Evolutionary conservation across 805 yeast genomes (phyloP).

Genomic region (Saturnispora kantuleensis): DNA sequence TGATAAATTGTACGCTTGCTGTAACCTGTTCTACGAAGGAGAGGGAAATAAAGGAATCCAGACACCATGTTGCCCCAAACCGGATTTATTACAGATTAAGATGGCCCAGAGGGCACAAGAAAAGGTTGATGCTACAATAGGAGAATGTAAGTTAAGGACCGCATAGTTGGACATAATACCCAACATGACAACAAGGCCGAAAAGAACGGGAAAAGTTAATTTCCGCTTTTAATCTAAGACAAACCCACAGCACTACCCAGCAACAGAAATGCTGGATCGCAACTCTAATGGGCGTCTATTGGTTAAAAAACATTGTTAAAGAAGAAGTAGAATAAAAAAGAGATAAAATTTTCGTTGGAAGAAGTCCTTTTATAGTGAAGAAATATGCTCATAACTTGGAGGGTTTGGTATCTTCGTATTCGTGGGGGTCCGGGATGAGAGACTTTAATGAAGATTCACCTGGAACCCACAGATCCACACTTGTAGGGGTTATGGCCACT

Average conservation of each 20-base stretch:
- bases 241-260: constrained; percentile 80
- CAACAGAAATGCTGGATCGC: constrained; percentile 45
- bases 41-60: constrained; percentile 45
- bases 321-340: constrained; percentile 12
- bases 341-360: neutral
- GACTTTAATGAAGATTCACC: constrained; percentile 41
- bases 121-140: constrained; percentile 43
- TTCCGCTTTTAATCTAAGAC: constrained; percentile 55
- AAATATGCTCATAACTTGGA: neutral
- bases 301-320: constrained; percentile 22
- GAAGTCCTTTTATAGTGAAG: constrained; percentile 9
- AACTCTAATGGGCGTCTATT: constrained; percentile 83
- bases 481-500: constrained; percentile 45
- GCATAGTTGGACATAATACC: constrained; percentile 38
- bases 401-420: constrained; percentile 34
- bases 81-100: constrained; percentile 51
- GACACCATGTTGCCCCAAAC: constrained; percentile 73
- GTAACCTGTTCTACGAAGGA: constrained; percentile 51
- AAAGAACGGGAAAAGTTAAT: constrained; percentile 26
- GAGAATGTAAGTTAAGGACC: constrained; percentile 48
- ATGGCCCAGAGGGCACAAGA: constrained; percentile 53
- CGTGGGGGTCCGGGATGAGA: constrained; percentile 49
- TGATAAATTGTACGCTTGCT: constrained; percentile 66
- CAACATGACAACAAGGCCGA: constrained; percentile 51
- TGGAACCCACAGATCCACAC: constrained; percentile 53